These are phyloP conservation scores for Leccinum imitatum DNA, from an alignment of 768 basidiomycete genomes.

Conservation along the genomic window DNA sequence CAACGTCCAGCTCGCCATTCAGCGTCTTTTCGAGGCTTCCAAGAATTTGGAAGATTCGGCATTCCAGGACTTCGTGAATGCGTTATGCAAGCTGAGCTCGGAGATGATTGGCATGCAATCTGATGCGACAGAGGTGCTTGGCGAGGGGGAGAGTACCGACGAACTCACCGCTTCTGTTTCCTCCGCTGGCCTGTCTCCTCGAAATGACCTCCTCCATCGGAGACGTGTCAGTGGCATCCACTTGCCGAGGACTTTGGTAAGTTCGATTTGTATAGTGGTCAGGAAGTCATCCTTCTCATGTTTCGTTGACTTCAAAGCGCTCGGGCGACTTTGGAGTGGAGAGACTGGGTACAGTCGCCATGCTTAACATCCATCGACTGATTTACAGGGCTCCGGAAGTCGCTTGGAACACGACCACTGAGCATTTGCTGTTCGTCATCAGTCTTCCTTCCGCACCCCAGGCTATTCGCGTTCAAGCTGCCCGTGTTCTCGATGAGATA, in stretches of 20 bases:
- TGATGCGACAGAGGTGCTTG: constrained; percentile 30
- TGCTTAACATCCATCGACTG: constrained; percentile 86
- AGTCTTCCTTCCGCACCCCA: constrained; percentile 69
- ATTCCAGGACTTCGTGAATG: constrained; percentile 72
- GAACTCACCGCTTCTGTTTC: constrained; percentile 36
- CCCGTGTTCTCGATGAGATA: constrained; percentile 82
- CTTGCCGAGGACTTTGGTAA: constrained; percentile 71
- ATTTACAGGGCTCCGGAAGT: constrained; percentile 79
- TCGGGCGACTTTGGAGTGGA: constrained; percentile 92
- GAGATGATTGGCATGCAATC: constrained; percentile 94
- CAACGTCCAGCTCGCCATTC: constrained; percentile 69
- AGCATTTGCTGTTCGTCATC: constrained; percentile 77
- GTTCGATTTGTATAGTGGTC: constrained; percentile 30
- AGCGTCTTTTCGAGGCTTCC: constrained; percentile 83
- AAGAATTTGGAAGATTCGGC: constrained; percentile 81
- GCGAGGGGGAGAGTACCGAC: constrained; percentile 31
- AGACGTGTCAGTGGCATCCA: constrained; percentile 88
- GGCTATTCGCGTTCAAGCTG: constrained; percentile 83
- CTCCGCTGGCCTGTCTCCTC: constrained; percentile 40
- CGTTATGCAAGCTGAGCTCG: constrained; percentile 81
- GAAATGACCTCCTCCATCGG: constrained; percentile 48
- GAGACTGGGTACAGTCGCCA: constrained; percentile 75
- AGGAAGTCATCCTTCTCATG: constrained; percentile 35
- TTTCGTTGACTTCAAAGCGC: constrained; percentile 46
- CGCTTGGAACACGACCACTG: constrained; percentile 81